These are phyloP conservation scores for Zygosaccharomyces pseudobailii DNA, from an alignment of 1,139 yeast genomes.

Conservation along the genomic window DNA sequence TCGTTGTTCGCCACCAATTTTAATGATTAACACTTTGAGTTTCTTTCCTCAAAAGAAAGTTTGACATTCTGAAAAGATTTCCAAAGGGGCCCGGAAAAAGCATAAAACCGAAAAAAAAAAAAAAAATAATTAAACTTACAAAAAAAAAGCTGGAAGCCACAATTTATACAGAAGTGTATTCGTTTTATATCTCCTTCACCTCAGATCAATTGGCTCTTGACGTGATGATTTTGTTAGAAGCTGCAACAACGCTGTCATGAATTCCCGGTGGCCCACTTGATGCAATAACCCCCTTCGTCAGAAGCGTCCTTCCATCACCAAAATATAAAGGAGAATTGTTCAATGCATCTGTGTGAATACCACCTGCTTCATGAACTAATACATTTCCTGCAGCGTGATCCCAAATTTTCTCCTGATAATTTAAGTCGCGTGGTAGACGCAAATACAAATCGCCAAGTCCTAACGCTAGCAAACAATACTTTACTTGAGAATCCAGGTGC, in stretches of 20 bases:
- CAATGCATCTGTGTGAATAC: slow-evolving; percentile 76
- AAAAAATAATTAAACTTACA: too few relatives aligned
- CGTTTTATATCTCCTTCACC: neutral
- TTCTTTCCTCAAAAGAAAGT: neutral
- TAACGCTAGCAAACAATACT: slow-evolving; percentile 83
- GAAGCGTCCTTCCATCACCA: slow-evolving; percentile 77
- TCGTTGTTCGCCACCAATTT: neutral
- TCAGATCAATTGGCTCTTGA: slow-evolving; percentile 9
- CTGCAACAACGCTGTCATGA: slow-evolving; percentile 58
- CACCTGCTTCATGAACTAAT: slow-evolving; percentile 86
- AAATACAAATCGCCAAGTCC: slow-evolving; percentile 92
- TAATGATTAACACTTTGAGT: neutral
- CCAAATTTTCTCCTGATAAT: slow-evolving; percentile 93
- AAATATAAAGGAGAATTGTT: slow-evolving; percentile 70
- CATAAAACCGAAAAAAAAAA: neutral
- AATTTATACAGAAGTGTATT: neutral
- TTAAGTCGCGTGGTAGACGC: slow-evolving; percentile 72
- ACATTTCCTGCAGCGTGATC: slow-evolving; percentile 97
- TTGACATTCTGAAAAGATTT: neutral
- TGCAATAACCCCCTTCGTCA: slow-evolving; percentile 89
- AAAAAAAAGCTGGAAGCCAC: neutral
- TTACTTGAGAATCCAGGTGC: slow-evolving; percentile 91
- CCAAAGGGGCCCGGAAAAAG: neutral
- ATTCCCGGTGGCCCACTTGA: slow-evolving; percentile 52
- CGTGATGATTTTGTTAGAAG: slow-evolving; percentile 42